Percentiles rank a stretch among this genome's conserved stretches.
Evolutionary conservation across 805 yeast genomes (phyloP).

Genomic region (Yarrowia hollandica): DNA sequence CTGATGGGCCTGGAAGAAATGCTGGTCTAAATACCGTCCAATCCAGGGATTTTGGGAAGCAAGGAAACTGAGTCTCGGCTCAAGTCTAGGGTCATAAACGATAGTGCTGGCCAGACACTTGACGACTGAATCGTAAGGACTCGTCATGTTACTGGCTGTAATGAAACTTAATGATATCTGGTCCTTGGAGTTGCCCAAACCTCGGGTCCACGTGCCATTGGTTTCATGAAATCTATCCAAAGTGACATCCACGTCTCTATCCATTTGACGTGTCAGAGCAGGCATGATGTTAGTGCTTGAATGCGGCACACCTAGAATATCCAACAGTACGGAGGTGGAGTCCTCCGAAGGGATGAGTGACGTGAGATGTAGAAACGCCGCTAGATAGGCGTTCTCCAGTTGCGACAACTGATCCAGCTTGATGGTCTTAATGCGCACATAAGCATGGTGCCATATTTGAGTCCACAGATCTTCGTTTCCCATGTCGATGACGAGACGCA

Average conservation of each 20-base stretch:
- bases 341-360: neutral
- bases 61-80: neutral
- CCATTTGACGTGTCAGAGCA: neutral
- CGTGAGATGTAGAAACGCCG: neutral
- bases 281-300: neutral
- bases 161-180: neutral
- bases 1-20: neutral
- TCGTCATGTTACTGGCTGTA: neutral
- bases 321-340: neutral
- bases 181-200: neutral
- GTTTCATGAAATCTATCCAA: neutral
- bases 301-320: neutral
- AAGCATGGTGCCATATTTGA: neutral
- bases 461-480: neutral
- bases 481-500: neutral
- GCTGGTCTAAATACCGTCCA: slow-evolving; percentile 14
- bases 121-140: slow-evolving; percentile 9
- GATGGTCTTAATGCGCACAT: neutral
- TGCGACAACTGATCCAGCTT: neutral
- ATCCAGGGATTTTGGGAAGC: slow-evolving; percentile 19
- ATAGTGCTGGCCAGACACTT: slow-evolving; percentile 3
- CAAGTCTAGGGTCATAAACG: neutral
- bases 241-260: neutral
- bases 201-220: slow-evolving; percentile 10
- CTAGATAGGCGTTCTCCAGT: slow-evolving; percentile 7